Conservation (phyloP, 2,329 filamentous ascomycete species). For the Clathrospora elynae region DNA sequence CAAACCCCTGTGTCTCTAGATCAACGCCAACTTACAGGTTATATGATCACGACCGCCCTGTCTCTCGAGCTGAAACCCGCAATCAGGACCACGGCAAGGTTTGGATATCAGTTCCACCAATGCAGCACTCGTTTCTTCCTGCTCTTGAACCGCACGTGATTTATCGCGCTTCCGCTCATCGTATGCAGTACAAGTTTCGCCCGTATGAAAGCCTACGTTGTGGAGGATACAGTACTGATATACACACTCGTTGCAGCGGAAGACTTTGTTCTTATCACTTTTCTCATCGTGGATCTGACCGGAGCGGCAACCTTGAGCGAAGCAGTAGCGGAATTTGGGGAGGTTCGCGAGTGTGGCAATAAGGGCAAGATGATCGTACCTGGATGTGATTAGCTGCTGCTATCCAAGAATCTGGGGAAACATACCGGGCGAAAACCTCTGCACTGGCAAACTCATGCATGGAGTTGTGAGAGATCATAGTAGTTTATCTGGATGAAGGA, state of each 20-base stretch:
- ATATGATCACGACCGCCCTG: not conserved
- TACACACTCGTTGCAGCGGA: constrained; percentile 1
- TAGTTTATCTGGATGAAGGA: constrained; percentile 1
- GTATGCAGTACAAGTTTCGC: constrained; percentile 8
- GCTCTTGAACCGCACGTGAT: not conserved
- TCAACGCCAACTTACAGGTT: constrained; percentile 7
- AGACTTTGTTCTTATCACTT: not conserved
- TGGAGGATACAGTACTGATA: constrained; percentile 7
- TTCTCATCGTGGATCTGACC: constrained; percentile 11
- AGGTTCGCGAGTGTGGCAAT: constrained; percentile 4
- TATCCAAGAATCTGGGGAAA: no score
- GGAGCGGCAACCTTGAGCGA: not conserved
- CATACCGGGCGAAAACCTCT: constrained; percentile 4
- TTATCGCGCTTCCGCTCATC: not conserved
- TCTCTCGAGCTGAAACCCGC: not conserved
- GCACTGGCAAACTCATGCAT: not conserved
- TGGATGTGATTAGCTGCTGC: no score
- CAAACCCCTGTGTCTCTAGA: no score
- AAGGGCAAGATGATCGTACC: not conserved
- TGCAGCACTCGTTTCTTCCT: not conserved
- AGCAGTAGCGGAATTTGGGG: constrained; percentile 1
- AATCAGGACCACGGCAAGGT: not conserved
- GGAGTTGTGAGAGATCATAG: constrained; percentile 1
- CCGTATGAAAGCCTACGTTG: constrained; percentile 11
- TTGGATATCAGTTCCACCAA: not conserved